Conservation (phyloP, 257 asterid genomes). For the Solanum clarkiae region DNA sequence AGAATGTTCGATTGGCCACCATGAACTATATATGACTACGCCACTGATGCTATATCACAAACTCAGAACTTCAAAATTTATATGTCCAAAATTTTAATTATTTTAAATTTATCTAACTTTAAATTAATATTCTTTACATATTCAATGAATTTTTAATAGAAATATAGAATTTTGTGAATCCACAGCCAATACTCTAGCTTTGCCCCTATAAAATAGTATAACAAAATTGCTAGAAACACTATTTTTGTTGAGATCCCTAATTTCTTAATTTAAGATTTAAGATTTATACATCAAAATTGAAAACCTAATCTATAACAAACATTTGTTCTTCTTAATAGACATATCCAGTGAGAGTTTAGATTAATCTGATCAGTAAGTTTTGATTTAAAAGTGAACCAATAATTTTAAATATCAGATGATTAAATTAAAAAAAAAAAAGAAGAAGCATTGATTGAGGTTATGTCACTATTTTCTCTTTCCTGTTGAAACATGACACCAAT, state of each 20-base stretch:
- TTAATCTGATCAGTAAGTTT: background rate
- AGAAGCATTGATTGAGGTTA: background rate
- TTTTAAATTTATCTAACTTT: background rate
- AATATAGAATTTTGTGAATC: background rate
- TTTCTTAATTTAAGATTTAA: background rate
- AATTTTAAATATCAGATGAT: background rate
- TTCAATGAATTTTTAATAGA: background rate
- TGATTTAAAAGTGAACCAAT: background rate
- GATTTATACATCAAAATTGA: accelerated
- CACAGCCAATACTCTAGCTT: background rate
- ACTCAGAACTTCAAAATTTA: background rate
- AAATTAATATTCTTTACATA: background rate
- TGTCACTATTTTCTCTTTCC: background rate
- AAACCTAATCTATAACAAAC: background rate
- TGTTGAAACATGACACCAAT: background rate
- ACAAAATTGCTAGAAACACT: background rate
- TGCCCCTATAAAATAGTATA: background rate
- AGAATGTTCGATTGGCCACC: no score
- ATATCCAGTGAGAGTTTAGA: background rate
- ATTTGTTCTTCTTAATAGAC: background rate
- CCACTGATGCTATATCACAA: no score
- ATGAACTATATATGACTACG: no score
- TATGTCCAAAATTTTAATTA: background rate
- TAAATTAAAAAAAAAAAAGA: background rate
- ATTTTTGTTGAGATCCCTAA: background rate